These are phyloP conservation scores for Talaromyces sp. DNA, from an alignment of 2,329 filamentous ascomycete genomes.

Conservation along the genomic window DNA sequence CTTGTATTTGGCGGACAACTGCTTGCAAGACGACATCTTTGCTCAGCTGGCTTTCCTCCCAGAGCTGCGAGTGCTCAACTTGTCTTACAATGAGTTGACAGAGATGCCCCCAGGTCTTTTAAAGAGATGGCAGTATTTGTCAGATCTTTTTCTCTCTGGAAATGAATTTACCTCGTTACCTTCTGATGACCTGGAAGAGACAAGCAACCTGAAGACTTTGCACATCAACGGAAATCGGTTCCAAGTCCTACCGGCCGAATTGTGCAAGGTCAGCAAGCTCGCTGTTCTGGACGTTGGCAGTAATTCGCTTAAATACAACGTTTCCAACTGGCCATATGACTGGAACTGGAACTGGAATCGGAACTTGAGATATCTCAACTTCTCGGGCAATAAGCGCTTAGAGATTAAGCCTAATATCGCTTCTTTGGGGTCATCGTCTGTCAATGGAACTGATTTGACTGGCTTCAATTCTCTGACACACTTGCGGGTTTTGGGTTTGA, in stretches of 20 bases:
- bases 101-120: conserved; percentile 88
- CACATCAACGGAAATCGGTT: conserved; percentile 98
- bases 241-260: conserved; percentile 89
- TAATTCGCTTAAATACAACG: conserved; percentile 96
- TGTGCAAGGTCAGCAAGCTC: conserved; percentile 88
- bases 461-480: conserved; percentile 84
- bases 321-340: conserved; percentile 97
- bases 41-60: conserved; percentile 78
- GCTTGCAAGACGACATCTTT: conserved; percentile 90
- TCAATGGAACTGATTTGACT: conserved; percentile 66
- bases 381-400: conserved; percentile 92
- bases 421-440: conserved; percentile 45
- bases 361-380: conserved; percentile 87
- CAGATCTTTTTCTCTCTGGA: conserved; percentile 89
- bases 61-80: conserved; percentile 81
- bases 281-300: conserved; percentile 90
- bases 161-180: conserved; percentile 90
- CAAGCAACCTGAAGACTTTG: conserved; percentile 77
- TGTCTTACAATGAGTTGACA: conserved; percentile 91
- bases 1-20: conserved; percentile 86
- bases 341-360: conserved; percentile 99
- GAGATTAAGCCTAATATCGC: conserved; percentile 72
- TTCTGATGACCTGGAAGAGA: conserved; percentile 88
- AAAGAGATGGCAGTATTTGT: conserved; percentile 80
- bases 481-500: conserved; percentile 81